Evolutionary conservation across 345 rosid genomes (phyloP), one percentile per base, ranked within the genome.

Genomic region (Populus alba): DNA sequence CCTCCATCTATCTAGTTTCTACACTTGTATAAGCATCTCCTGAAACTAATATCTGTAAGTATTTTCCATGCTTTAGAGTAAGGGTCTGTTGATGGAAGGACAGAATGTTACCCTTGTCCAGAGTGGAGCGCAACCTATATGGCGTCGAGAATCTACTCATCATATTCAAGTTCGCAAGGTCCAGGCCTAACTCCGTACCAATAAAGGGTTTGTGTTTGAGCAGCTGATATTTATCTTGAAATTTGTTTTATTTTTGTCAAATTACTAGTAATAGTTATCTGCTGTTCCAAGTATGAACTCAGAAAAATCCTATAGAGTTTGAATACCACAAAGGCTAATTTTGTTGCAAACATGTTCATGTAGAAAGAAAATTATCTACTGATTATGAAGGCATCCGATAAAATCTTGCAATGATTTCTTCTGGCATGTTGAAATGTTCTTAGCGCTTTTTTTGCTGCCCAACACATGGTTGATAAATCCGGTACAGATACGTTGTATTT

Each of bases 131-230:
- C 99, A 92, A 68, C 97, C 99, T 20, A 93, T 93, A 74, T 96
- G 99, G 98, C 97, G 98, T 73, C 85, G 57, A 77, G 97, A 96
- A 85, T 92, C 98, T 77, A 90, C 97, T 78, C 98, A 93, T 81
- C 92, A 93, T 85, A 93, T 96, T 74, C 99, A 90, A 93, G 97
- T 96, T 66, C 97, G 97, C 68, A 83, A 88, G 90, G 87, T 96
- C 73, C 76, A 88, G 82, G 82, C 80, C 80, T 90, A 90, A 89
- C 84, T 79, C 83, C 73, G 57, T 25, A 41, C 12, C 70, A 23
- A 22, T 35, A 49, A 66, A 74, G 66, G 9, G 62, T 74, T 70
- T 75, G 72, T 55, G 57, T 73, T 78, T 66, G 59, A 70, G 75
- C 59, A 59, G 13, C 53, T 51, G 45, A 49, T 75, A 41, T 29